phyloP scores from a whole-genome alignment of 2,329 filamentous ascomycete genomes.

The Rhynchosporium agropyri region DNA sequence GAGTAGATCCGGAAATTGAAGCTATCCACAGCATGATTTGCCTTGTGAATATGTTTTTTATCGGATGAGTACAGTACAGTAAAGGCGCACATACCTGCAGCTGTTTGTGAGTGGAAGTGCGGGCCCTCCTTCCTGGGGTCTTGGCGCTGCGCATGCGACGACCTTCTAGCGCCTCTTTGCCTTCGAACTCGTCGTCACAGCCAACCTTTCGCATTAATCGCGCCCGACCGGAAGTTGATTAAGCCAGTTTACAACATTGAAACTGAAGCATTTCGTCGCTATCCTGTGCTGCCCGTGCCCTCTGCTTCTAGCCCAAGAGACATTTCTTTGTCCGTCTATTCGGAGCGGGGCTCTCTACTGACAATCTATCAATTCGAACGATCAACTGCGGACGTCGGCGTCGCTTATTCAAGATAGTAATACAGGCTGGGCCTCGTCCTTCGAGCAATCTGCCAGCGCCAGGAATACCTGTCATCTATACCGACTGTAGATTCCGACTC shows the following conservation, averaged over 20 bases:
- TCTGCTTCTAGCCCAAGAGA: neutral
- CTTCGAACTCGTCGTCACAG: conserved; percentile 17
- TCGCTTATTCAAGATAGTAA: conserved; percentile 14
- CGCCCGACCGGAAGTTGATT: conserved; percentile 22
- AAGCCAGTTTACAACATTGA: conserved; percentile 24
- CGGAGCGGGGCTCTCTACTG: conserved; percentile 28
- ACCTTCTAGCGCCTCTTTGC: conserved; percentile 15
- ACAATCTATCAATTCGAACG: conserved; percentile 19
- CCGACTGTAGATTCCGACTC: conserved; percentile 8
- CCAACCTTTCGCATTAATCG: conserved; percentile 26
- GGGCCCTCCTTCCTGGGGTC: conserved; percentile 7
- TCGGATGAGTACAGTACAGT: too few relatives aligned
- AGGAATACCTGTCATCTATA: conserved; percentile 15
- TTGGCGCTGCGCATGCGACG: conserved; percentile 20
- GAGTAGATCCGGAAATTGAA: too few relatives aligned
- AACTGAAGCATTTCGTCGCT: conserved; percentile 26
- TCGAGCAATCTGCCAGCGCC: conserved; percentile 17
- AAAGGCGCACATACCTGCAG: neutral
- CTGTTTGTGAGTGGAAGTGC: conserved; percentile 7
- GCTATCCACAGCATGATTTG: too few relatives aligned
- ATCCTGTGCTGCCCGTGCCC: neutral
- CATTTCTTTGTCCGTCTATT: conserved; percentile 6
- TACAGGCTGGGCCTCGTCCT: conserved; percentile 17
- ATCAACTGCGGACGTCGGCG: conserved; percentile 21
- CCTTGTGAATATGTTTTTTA: neutral